These are phyloP conservation scores for Nematodospora valgi DNA, from an alignment of 805 yeast species.

Conservation along the genomic window DNA sequence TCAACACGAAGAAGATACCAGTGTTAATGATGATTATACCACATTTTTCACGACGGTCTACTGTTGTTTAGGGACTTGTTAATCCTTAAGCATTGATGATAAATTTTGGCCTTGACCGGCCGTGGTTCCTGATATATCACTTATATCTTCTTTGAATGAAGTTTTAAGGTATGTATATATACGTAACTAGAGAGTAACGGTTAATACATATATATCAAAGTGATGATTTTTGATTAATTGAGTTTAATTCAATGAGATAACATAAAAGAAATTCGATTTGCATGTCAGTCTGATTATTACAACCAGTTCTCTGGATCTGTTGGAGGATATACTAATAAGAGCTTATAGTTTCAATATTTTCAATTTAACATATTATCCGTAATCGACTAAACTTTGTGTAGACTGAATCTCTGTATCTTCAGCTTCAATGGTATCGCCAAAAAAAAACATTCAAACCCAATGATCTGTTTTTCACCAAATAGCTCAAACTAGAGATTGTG, in stretches of 20 bases:
- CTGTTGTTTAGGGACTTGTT: constrained; percentile 44
- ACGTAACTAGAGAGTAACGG: neutral
- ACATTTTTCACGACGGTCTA: constrained; percentile 52
- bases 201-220: neutral
- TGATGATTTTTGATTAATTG: neutral
- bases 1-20: constrained; percentile 6
- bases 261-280: constrained; percentile 29
- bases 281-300: constrained; percentile 43
- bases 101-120: constrained; percentile 50
- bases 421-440: no score
- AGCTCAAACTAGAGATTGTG: no score
- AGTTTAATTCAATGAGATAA: neutral
- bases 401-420: no score
- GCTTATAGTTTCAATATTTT: no score
- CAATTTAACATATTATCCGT: no score
- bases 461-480: no score
- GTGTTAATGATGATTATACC: constrained; percentile 45
- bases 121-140: constrained; percentile 42
- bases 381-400: no score
- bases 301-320: no score
- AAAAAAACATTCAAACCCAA: no score
- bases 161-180: neutral
- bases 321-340: no score
- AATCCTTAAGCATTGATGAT: constrained; percentile 44
- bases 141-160: neutral